A percentile compares a stretch with the other conserved stretches of the same genome.
Evolutionary conservation across 78 protist species (phyloP).

Genomic region (Dictyostelium capitatum): DNA sequence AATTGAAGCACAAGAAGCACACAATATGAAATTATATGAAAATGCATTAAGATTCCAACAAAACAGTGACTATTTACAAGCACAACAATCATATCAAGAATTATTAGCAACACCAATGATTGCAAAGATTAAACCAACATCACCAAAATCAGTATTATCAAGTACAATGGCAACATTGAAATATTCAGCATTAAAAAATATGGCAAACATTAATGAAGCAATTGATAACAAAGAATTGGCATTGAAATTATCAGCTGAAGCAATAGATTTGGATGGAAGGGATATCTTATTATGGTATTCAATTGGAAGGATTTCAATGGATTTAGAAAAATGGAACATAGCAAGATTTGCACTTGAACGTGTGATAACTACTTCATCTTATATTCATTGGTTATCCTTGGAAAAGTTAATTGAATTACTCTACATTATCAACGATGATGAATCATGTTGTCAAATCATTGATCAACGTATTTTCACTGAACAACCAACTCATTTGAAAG

Average conservation of each 20-base stretch:
- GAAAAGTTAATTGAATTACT: conserved; percentile 41
- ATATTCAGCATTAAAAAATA: conserved; percentile 48
- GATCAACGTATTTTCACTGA: background rate
- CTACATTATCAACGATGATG: conserved; percentile 30
- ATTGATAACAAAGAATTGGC: conserved; percentile 25
- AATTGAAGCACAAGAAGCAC: conserved; percentile 48
- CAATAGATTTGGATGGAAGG: conserved; percentile 59
- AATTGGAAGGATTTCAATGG: conserved; percentile 34
- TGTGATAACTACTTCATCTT: conserved; percentile 10
- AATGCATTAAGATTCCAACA: conserved; percentile 52
- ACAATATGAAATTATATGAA: conserved; percentile 20
- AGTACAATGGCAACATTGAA: conserved; percentile 21
- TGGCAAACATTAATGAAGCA: conserved; percentile 50
- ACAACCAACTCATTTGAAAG: conserved; percentile 31
- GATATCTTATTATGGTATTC: conserved; percentile 33
- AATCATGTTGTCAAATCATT: background rate
- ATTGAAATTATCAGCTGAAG: background rate
- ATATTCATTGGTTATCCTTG: conserved; percentile 47
- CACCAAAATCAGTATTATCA: background rate
- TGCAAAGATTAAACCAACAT: background rate
- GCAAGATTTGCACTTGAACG: conserved; percentile 32
- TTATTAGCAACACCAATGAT: conserved; percentile 12
- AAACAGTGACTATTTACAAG: conserved; percentile 21
- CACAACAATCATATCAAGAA: conserved; percentile 52
- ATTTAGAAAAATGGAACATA: conserved; percentile 34